Evolutionary conservation across 1,284 basidiomycete genomes (phyloP).

Genomic region (Ustilago loliicola): DNA sequence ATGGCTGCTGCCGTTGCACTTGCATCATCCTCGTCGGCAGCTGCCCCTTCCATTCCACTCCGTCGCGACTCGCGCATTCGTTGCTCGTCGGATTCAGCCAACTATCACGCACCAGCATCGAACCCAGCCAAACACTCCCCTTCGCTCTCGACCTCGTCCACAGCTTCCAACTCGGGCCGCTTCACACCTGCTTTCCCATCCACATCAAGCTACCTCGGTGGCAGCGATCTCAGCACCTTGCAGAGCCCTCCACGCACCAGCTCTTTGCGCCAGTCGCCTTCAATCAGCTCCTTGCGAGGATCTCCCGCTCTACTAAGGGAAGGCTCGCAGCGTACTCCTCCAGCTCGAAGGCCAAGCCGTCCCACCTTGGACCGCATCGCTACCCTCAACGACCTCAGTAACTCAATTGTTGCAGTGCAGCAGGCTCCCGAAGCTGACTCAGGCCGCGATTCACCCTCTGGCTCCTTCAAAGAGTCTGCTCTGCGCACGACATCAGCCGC

Average conservation of each 20-base stretch:
- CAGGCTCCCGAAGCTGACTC: slow-evolving; percentile 12
- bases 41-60: slow-evolving; percentile 25
- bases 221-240: slow-evolving; percentile 11
- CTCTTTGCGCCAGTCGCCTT: slow-evolving; percentile 36
- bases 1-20: slow-evolving; percentile 18
- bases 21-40: slow-evolving; percentile 10
- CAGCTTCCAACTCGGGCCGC: slow-evolving; percentile 15
- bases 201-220: slow-evolving; percentile 3
- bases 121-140: slow-evolving; percentile 13
- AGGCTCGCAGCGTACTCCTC: slow-evolving; percentile 19
- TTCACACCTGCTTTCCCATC: slow-evolving; percentile 18
- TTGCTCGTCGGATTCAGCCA: slow-evolving; percentile 40
- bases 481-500: slow-evolving; percentile 35
- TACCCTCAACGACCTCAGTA: slow-evolving; percentile 25
- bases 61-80: slow-evolving; percentile 42
- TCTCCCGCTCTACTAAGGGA: slow-evolving; percentile 9
- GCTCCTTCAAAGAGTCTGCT: slow-evolving; percentile 8
- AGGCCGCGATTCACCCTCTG: slow-evolving; percentile 8
- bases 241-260: slow-evolving; percentile 36
- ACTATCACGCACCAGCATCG: slow-evolving; percentile 10
- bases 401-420: slow-evolving; percentile 20
- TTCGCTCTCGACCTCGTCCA: slow-evolving; percentile 26
- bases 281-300: slow-evolving; percentile 17
- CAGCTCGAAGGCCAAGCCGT: slow-evolving; percentile 10
- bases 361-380: slow-evolving; percentile 24